These are phyloP conservation scores for Candida insectalens DNA, from an alignment of 805 yeast genomes.

Conservation along the genomic window DNA sequence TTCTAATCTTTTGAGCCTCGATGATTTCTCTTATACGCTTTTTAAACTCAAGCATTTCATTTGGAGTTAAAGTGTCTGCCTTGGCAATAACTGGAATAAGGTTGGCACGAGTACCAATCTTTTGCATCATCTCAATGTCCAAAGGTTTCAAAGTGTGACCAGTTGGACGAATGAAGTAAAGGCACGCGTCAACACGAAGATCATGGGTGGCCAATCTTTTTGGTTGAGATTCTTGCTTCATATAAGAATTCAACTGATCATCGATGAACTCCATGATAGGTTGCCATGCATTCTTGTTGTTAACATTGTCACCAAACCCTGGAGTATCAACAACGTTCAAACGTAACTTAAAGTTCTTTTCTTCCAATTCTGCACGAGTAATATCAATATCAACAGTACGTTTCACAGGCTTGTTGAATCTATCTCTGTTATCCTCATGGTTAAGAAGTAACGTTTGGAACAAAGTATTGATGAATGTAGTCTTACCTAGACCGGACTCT, in stretches of 20 bases:
- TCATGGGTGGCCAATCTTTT: slow-evolving; percentile 56
- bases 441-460: slow-evolving; percentile 67
- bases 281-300: slow-evolving; percentile 79
- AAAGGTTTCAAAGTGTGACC: slow-evolving; percentile 82
- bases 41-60: slow-evolving; percentile 61
- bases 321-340: slow-evolving; percentile 87
- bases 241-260: slow-evolving; percentile 78
- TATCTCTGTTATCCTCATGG: slow-evolving; percentile 41
- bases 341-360: slow-evolving; percentile 68
- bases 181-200: slow-evolving; percentile 81
- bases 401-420: slow-evolving; percentile 51
- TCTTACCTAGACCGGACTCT: slow-evolving; percentile 85
- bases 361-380: slow-evolving; percentile 72
- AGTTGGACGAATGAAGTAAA: slow-evolving; percentile 86
- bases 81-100: slow-evolving; percentile 85
- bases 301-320: slow-evolving; percentile 86
- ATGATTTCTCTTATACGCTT: slow-evolving; percentile 72
- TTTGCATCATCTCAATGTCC: slow-evolving; percentile 84
- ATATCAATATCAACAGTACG: slow-evolving; percentile 74
- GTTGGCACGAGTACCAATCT: slow-evolving; percentile 69
- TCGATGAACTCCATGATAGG: slow-evolving; percentile 83
- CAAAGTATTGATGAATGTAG: slow-evolving; percentile 81
- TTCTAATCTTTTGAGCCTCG: slow-evolving; percentile 73
- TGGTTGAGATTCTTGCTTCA: slow-evolving; percentile 95
- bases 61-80: slow-evolving; percentile 72